phyloP scores from a whole-genome alignment of 164 flowering plant species.

The Nymphaea thermarum region DNA sequence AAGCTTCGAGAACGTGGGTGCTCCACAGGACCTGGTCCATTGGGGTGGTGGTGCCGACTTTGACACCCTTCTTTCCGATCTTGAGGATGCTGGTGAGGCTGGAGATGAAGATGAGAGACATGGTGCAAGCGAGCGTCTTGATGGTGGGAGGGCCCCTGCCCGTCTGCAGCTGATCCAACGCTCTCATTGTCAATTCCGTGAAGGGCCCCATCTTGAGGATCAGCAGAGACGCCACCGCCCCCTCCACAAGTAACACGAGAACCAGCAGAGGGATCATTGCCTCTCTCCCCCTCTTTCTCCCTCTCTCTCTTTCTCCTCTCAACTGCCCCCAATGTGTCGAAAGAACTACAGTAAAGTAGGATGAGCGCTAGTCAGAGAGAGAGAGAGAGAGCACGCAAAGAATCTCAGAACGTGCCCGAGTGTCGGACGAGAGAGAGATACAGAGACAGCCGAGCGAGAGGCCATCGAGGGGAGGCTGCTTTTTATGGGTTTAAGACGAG shows the following conservation, averaged over 20 bases:
- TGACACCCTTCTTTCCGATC: constrained; percentile 90
- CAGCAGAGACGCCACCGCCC: constrained; percentile 55
- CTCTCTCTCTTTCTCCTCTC: background rate
- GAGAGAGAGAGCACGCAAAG: too few species aligned
- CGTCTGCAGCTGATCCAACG: constrained; percentile 74
- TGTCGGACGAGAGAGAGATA: too few species aligned
- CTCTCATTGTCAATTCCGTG: constrained; percentile 77
- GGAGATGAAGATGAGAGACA: constrained; percentile 63
- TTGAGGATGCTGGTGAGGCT: constrained; percentile 65
- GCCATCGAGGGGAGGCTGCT: too few species aligned
- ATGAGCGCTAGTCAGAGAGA: too few species aligned
- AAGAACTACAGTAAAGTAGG: too few species aligned
- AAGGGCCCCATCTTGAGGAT: constrained; percentile 81
- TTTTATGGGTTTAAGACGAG: too few species aligned
- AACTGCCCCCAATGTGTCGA: too few species aligned
- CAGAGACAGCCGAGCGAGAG: too few species aligned
- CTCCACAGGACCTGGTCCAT: constrained; percentile 99
- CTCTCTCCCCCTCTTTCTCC: background rate
- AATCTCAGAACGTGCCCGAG: too few species aligned
- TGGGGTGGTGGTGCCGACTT: constrained; percentile 91
- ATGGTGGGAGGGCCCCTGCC: constrained; percentile 82
- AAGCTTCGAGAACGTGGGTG: constrained; percentile 86
- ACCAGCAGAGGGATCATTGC: constrained; percentile 76
- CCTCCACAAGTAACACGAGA: constrained; percentile 65
- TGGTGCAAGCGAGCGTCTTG: constrained; percentile 80